A percentile compares a stretch with the other conserved stretches of the same genome.
These are phyloP conservation scores for Amanita rubescens DNA, from an alignment of 768 basidiomycete genomes.

Conservation along the genomic window DNA sequence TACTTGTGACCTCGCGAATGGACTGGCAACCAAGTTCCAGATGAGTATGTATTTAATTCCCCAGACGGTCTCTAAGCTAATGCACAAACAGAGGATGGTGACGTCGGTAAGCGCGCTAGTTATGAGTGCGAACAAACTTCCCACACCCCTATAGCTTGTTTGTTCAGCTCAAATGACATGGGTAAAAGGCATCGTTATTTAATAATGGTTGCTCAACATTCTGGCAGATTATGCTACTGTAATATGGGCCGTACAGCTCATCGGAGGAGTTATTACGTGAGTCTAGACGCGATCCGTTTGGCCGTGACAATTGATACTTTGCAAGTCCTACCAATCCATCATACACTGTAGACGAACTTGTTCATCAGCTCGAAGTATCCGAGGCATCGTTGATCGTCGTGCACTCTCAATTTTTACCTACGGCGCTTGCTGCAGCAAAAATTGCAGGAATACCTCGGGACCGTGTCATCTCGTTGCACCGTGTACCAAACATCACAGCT, in stretches of 20 bases:
- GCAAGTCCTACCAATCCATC: conserved; percentile 54
- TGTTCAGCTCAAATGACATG: conserved; percentile 58
- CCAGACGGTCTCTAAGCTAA: conserved; percentile 1
- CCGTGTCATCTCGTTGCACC: conserved; percentile 32
- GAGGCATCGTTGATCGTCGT: conserved; percentile 42
- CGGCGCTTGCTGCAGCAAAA: conserved; percentile 38
- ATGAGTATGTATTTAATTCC: conserved; percentile 31
- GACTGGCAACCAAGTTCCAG: conserved; percentile 37
- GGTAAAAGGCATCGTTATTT: conserved; percentile 28
- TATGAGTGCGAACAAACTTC: neutral
- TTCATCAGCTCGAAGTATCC: conserved; percentile 44
- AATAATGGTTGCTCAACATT: neutral
- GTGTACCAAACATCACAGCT: conserved; percentile 8
- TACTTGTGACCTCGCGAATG: conserved; percentile 48
- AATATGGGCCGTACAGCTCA: conserved; percentile 53
- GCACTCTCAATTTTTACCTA: conserved; percentile 35
- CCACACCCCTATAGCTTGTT: conserved; percentile 35
- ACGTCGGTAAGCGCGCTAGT: conserved; percentile 32
- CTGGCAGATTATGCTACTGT: conserved; percentile 43
- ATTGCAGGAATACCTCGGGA: conserved; percentile 33
- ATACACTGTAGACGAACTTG: conserved; percentile 50
- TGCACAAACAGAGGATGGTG: conserved; percentile 27
- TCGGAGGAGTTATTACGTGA: conserved; percentile 55
- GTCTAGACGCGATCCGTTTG: conserved; percentile 10
- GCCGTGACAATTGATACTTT: conserved; percentile 12